phyloP scores from a whole-genome alignment of 257 asterid species.

The Solanum dulcamara region DNA sequence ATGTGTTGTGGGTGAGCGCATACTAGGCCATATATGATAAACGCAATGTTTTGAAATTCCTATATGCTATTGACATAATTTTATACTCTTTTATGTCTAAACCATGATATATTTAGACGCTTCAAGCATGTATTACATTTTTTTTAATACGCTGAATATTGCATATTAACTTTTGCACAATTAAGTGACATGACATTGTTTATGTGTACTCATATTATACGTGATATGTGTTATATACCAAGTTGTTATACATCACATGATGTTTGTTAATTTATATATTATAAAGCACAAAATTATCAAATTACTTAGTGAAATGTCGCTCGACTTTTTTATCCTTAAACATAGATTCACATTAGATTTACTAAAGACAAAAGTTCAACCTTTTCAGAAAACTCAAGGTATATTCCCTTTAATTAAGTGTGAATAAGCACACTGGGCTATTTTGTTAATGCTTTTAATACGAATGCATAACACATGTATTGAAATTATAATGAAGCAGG shows the following conservation, averaged over 20 bases:
- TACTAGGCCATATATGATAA: neutral
- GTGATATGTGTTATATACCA: neutral
- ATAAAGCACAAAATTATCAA: neutral
- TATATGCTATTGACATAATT: neutral
- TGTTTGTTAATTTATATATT: too few relatives aligned
- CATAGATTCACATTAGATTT: too few relatives aligned
- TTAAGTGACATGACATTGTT: neutral
- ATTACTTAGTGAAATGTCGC: neutral
- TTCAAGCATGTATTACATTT: neutral
- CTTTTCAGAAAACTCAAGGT: neutral
- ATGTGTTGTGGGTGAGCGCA: neutral
- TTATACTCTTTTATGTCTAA: neutral
- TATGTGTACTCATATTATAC: too few relatives aligned
- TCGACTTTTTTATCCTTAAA: too few relatives aligned
- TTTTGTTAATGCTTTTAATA: too few relatives aligned
- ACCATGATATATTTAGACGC: neutral
- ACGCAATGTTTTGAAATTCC: neutral
- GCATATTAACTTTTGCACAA: neutral
- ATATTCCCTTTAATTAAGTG: neutral
- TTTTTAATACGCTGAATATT: too few relatives aligned
- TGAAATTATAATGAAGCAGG: too few relatives aligned
- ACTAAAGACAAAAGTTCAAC: neutral
- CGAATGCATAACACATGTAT: too few relatives aligned
- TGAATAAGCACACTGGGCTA: neutral
- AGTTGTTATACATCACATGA: neutral